Conservation (phyloP, 176 grass and related monocot genomes). For the Calamus simplicifolius region DNA sequence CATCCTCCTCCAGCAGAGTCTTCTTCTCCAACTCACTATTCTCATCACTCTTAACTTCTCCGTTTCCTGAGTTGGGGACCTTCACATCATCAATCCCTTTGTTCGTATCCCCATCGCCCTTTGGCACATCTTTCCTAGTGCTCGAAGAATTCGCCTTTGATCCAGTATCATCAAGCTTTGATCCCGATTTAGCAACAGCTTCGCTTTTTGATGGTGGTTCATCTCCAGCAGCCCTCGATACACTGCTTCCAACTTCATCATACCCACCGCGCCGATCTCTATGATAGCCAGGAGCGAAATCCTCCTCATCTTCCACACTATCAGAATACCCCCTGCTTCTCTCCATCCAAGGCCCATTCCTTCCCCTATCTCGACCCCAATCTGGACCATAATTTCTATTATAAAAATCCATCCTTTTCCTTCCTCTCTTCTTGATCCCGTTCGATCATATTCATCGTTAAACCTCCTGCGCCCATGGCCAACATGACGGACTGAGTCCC, state of each 20-base stretch:
- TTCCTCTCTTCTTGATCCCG: slow-evolving; percentile 31
- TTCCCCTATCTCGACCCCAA: slow-evolving; percentile 46
- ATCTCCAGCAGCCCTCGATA: slow-evolving; percentile 44
- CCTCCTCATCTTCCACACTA: slow-evolving; percentile 42
- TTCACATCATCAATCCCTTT: slow-evolving; percentile 39
- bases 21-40: slow-evolving; percentile 22
- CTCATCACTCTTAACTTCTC: slow-evolving; percentile 18
- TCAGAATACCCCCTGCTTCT: slow-evolving; percentile 30
- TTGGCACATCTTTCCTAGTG: slow-evolving; percentile 34
- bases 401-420: slow-evolving; percentile 40
- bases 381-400: slow-evolving; percentile 33
- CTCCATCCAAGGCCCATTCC: slow-evolving; percentile 25
- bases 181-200: slow-evolving; percentile 43
- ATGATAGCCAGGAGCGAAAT: slow-evolving; percentile 44
- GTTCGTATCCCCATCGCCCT: slow-evolving; percentile 22
- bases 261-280: slow-evolving; percentile 34
- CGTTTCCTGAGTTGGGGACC: slow-evolving; percentile 26
- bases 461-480: slow-evolving; percentile 32
- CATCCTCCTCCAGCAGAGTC: slow-evolving; percentile 17
- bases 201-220: slow-evolving; percentile 39
- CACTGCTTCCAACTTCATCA: slow-evolving; percentile 71
- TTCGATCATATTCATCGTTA: slow-evolving; percentile 39
- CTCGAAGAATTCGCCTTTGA: slow-evolving; percentile 61
- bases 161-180: slow-evolving; percentile 65
- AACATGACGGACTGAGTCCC: not conserved